phyloP scores from a whole-genome alignment of 2,329 filamentous ascomycete genomes.

The Colletotrichum sidae region DNA sequence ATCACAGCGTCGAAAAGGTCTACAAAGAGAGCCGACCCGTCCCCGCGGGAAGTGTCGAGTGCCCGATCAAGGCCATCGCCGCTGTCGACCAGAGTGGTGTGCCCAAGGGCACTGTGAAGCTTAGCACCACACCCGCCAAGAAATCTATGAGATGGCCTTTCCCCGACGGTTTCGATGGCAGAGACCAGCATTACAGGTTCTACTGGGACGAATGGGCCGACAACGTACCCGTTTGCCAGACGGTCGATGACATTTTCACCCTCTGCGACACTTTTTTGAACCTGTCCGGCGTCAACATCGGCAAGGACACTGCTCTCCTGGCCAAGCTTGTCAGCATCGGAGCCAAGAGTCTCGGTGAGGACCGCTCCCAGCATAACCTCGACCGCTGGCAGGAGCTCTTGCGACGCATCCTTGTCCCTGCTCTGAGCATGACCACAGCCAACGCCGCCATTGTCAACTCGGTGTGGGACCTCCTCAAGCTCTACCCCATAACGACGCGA shows the following conservation, averaged over 20 bases:
- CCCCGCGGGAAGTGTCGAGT: conserved; percentile 45
- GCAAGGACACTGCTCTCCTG: conserved; percentile 81
- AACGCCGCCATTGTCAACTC: conserved; percentile 89
- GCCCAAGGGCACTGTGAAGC: conserved; percentile 75
- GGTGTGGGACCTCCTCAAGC: conserved; percentile 84
- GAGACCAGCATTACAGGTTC: conserved; percentile 84
- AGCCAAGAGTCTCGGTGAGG: conserved; percentile 76
- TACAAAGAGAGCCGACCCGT: conserved; percentile 59
- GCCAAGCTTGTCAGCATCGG: conserved; percentile 90
- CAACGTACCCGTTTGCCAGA: conserved; percentile 91
- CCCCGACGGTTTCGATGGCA: conserved; percentile 80
- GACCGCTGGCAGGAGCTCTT: conserved; percentile 87
- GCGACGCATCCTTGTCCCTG: conserved; percentile 85
- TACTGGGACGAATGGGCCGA: conserved; percentile 99
- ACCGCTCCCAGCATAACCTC: conserved; percentile 76
- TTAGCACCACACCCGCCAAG: conserved; percentile 69
- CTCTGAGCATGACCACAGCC: conserved; percentile 85
- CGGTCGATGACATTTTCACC: conserved; percentile 88
- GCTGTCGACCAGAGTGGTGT: conserved; percentile 73
- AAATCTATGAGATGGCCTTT: conserved; percentile 86
- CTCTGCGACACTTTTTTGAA: conserved; percentile 88
- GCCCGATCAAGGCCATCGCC: conserved; percentile 58
- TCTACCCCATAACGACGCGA: conserved; percentile 80
- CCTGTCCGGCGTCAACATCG: conserved; percentile 88
- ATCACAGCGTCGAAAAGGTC: conserved; percentile 84